Evolutionary conservation across 2,329 filamentous ascomycete species (phyloP).

Genomic region (Alternaria sp.): DNA sequence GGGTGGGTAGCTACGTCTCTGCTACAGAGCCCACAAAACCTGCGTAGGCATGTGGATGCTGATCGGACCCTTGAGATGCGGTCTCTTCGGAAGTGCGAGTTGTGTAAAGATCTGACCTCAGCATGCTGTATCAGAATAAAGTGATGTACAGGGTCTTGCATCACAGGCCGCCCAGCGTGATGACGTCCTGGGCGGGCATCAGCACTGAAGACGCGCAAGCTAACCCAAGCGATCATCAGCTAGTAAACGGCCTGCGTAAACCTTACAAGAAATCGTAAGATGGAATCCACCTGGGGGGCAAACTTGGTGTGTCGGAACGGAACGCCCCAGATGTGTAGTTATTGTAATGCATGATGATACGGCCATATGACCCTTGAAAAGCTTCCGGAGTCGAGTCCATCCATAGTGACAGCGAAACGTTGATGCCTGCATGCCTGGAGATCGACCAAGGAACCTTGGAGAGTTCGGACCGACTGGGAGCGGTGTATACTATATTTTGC

Average conservation of each 20-base stretch:
- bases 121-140: conserved; percentile 19
- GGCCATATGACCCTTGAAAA: conserved; percentile 25
- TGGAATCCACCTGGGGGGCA: neutral
- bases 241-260: conserved; percentile 12
- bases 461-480: conserved; percentile 22
- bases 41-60: conserved; percentile 5
- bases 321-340: conserved; percentile 10
- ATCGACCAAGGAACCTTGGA: neutral
- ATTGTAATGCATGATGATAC: conserved; percentile 22
- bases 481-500: conserved; percentile 29
- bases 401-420: conserved; percentile 32
- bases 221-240: conserved; percentile 13
- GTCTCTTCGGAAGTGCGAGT: conserved; percentile 18
- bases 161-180: conserved; percentile 31
- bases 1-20: conserved; percentile 5
- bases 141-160: conserved; percentile 37
- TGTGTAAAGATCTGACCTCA: conserved; percentile 33
- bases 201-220: conserved; percentile 15
- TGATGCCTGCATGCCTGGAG: conserved; percentile 17
- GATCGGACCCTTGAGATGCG: neutral
- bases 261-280: conserved; percentile 4
- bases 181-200: conserved; percentile 19
- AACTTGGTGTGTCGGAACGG: conserved; percentile 13
- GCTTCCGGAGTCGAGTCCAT: conserved; percentile 30
- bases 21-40: conserved; percentile 1